Evolutionary conservation across 108 stramenopile genomes (phyloP), one percentile per base, ranked within the genome.

Genomic region (Fistulifera solaris): DNA sequence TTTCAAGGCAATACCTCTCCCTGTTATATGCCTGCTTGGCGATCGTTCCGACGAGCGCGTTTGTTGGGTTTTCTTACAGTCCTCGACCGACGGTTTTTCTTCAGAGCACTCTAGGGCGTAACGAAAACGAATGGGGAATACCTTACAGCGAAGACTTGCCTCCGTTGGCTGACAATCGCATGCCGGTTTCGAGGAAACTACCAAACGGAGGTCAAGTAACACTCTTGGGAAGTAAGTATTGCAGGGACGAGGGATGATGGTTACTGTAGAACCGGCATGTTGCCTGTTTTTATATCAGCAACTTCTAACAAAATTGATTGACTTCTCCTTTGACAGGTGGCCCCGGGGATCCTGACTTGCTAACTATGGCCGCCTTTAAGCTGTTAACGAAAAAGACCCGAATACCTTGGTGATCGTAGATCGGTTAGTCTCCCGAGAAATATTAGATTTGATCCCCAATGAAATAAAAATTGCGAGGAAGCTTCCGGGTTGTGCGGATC

Each of bases 321-420:
- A 35, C 31, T 6, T 35, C 8, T 35, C 8, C 31, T 35, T 35
- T 35, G 3, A 35, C 31, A 35, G 31, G 31, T 0, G 95, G 95
- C 5, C 95, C 95, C 0, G 98, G 98, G 15, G 91, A 94, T 63
- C 96, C 95, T 0, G 91, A 94, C 14, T 67, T 98, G 1, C 76
- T 98, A 22, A 98, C 98, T 8, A 35, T 97, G 24, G 70, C 83
- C n/a, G 98, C 96, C 0, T 53, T 83, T 24, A 64, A 72, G 12
- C 56, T 79, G 0, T 63, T 98, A 10, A 54, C 67, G 11, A 48
- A 65, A 40, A 59, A 56, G 19, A 75, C 21, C 76, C 81, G 8
- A 57, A 75, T 44, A 70, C 70, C 8, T 57, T 98, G 1, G 86
- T 98, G 8, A 77, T 98, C 54, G 70, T 84, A n/a, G 98, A 98